Conservation (phyloP, 2,329 filamentous ascomycete species). For the Daldinia sp. region DNA sequence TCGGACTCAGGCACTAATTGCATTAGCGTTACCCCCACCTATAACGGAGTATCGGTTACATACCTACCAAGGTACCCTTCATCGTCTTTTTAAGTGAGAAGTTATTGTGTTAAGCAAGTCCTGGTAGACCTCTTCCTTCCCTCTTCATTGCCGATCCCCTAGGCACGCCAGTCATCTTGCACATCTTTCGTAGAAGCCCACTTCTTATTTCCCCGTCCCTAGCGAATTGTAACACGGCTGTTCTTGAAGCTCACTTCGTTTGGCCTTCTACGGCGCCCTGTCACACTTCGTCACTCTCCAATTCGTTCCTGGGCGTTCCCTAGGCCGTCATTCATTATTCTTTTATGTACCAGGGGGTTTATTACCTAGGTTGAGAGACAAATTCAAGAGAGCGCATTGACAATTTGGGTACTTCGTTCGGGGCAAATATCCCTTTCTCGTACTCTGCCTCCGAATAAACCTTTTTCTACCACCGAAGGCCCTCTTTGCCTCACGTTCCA, state of each 20-base stretch:
- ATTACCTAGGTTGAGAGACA: slow-evolving; percentile 8
- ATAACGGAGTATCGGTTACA: slow-evolving; percentile 19
- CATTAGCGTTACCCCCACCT: slow-evolving; percentile 8
- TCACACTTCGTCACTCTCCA: slow-evolving; percentile 25
- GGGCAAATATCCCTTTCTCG: slow-evolving; percentile 38
- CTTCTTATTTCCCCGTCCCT: slow-evolving; percentile 38
- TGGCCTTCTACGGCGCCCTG: slow-evolving; percentile 23
- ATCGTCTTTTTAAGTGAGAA: too few species aligned
- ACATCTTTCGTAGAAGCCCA: slow-evolving; percentile 25
- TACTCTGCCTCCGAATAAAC: slow-evolving; percentile 26
- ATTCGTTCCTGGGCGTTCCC: not conserved
- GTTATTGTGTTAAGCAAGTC: too few species aligned
- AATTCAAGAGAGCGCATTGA: slow-evolving; percentile 24
- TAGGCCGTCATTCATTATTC: slow-evolving; percentile 3
- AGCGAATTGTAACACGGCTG: slow-evolving; percentile 29
- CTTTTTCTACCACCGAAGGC: slow-evolving; percentile 35
- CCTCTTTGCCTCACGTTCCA: slow-evolving; percentile 18
- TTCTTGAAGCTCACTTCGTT: slow-evolving; percentile 32
- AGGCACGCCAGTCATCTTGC: slow-evolving; percentile 19
- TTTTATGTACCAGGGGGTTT: slow-evolving; percentile 12
- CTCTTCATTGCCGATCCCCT: slow-evolving; percentile 29
- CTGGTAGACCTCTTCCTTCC: slow-evolving; percentile 4
- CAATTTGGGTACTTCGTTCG: slow-evolving; percentile 28
- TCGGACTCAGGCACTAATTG: slow-evolving; percentile 17
- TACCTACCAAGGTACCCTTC: too few species aligned